Conservation (phyloP, 768 basidiomycete genomes). For the Phaeolepiota aurea region DNA sequence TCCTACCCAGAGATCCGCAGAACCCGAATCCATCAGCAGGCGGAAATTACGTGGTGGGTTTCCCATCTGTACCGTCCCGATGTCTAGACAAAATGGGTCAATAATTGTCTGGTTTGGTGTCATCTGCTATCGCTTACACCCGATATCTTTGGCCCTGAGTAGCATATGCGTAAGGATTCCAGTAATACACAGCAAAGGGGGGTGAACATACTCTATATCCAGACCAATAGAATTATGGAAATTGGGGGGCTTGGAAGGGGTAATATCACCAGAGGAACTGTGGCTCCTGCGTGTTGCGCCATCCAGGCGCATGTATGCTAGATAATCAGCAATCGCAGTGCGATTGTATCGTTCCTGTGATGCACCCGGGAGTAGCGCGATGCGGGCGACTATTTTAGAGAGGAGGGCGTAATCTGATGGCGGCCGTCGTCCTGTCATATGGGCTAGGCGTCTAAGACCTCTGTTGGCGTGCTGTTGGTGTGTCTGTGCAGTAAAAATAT, state of each 20-base stretch:
- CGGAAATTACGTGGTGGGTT: conserved; percentile 49
- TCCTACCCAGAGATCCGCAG: conserved; percentile 62
- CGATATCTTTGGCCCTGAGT: not conserved
- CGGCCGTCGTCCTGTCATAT: conserved; percentile 51
- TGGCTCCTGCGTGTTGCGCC: not conserved
- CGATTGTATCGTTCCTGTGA: not conserved
- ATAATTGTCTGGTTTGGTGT: not conserved
- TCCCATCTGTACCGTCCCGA: conserved; percentile 52
- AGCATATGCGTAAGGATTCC: not conserved
- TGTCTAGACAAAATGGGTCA: conserved; percentile 19
- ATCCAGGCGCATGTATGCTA: not conserved
- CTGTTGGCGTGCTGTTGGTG: conserved; percentile 69
- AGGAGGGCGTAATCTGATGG: conserved; percentile 42
- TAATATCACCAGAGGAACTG: too few relatives aligned
- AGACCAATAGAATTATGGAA: conserved; percentile 10
- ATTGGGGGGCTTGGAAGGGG: conserved; percentile 7
- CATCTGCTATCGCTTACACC: not conserved
- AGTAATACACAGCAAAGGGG: not conserved
- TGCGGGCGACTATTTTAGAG: conserved; percentile 24
- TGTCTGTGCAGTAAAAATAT: conserved; percentile 29
- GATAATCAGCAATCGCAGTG: not conserved
- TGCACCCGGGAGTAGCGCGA: not conserved
- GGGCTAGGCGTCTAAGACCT: conserved; percentile 52
- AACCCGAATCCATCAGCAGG: conserved; percentile 67
- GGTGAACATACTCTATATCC: not conserved